Evolutionary conservation across 352 stramenopile genomes (phyloP).

Genomic region (Phytopythium litorale): DNA sequence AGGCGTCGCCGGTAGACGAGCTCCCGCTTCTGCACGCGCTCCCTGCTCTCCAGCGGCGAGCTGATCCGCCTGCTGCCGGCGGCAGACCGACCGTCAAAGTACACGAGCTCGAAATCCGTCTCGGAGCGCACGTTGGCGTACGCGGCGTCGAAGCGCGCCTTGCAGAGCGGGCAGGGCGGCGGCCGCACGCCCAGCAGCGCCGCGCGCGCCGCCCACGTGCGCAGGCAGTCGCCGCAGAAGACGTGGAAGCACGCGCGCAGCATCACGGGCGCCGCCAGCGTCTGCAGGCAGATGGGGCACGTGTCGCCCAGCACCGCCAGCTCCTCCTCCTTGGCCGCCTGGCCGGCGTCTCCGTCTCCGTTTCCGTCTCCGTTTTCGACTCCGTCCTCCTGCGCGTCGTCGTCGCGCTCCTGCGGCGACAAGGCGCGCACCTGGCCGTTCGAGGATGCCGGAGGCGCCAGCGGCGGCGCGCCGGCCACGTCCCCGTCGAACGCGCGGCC

Average conservation of each 20-base stretch:
- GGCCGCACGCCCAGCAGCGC: conserved; percentile 46
- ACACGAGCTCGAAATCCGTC: conserved; percentile 52
- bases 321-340: conserved; percentile 13
- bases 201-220: conserved; percentile 53
- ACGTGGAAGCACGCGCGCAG: conserved; percentile 60
- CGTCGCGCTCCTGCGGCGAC: conserved; percentile 10
- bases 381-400: not conserved
- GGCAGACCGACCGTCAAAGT: conserved; percentile 29
- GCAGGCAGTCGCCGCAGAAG: conserved; percentile 69
- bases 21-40: conserved; percentile 29
- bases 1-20: conserved; percentile 57
- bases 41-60: conserved; percentile 11
- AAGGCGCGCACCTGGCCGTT: conserved; percentile 18
- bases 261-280: conserved; percentile 53
- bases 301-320: conserved; percentile 62
- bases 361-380: too few species aligned
- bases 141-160: conserved; percentile 46
- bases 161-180: conserved; percentile 68
- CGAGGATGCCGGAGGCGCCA: conserved; percentile 20
- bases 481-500: conserved; percentile 21
- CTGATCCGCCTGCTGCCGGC: conserved; percentile 7
- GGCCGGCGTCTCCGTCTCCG: not conserved
- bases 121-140: conserved; percentile 67
- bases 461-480: conserved; percentile 4
- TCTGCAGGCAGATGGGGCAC: conserved; percentile 70